These are phyloP conservation scores for Cochlearia excelsa DNA, from an alignment of 345 rosid genomes.

Conservation along the genomic window DNA sequence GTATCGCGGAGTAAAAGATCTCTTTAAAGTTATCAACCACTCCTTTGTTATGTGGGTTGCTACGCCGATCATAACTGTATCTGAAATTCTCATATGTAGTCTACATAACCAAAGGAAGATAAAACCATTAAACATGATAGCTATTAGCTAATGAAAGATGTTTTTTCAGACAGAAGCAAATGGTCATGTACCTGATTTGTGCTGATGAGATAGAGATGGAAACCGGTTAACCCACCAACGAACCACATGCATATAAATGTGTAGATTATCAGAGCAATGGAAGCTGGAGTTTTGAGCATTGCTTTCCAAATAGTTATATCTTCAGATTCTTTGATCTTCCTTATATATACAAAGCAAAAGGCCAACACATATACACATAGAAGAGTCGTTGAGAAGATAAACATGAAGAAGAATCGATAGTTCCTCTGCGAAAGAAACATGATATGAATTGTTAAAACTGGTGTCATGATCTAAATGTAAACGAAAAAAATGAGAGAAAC, in stretches of 20 bases:
- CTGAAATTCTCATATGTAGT: slow-evolving; percentile 88
- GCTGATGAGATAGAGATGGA: slow-evolving; percentile 75
- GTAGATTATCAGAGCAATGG: slow-evolving; percentile 70
- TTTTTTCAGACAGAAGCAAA: not conserved
- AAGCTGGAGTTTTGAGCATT: slow-evolving; percentile 61
- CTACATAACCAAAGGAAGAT: slow-evolving; percentile 40
- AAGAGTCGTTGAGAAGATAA: slow-evolving; percentile 78
- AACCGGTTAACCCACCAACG: slow-evolving; percentile 87
- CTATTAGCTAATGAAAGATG: not conserved
- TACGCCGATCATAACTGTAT: slow-evolving; percentile 60
- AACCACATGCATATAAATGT: slow-evolving; percentile 73
- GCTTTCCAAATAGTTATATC: slow-evolving; percentile 61
- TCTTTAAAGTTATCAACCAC: slow-evolving; percentile 67
- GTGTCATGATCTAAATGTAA: not conserved
- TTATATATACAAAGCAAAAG: slow-evolving; percentile 73
- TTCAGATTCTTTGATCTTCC: slow-evolving; percentile 51
- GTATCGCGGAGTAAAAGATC: slow-evolving; percentile 61
- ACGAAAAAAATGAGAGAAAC: slow-evolving; percentile 11
- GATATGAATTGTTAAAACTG: slow-evolving; percentile 23
- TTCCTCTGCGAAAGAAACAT: slow-evolving; percentile 60
- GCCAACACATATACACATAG: slow-evolving; percentile 76
- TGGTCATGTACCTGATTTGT: slow-evolving; percentile 68
- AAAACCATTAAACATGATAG: not conserved
- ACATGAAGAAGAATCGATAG: slow-evolving; percentile 94
- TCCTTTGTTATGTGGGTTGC: slow-evolving; percentile 81